A percentile compares a stretch with the other conserved stretches of the same genome.
These are phyloP conservation scores for Scedosporium aurantiacum DNA, from an alignment of 2,329 filamentous ascomycete genomes.

Conservation along the genomic window DNA sequence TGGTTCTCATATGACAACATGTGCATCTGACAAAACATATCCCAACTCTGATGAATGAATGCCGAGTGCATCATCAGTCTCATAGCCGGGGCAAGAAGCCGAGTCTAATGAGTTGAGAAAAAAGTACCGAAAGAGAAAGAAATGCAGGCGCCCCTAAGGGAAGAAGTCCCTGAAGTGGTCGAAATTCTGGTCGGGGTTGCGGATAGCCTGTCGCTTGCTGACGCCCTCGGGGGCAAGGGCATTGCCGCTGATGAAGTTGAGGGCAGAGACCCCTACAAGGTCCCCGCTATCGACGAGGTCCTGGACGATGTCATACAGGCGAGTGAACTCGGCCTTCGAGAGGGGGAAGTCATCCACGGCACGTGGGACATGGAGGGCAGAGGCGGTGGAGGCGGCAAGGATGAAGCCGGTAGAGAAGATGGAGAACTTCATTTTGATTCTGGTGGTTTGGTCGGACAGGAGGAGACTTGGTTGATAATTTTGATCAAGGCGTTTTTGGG, in stretches of 20 bases:
- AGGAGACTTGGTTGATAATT: neutral
- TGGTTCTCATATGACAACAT: neutral
- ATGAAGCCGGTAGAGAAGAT: slow-evolving; percentile 3
- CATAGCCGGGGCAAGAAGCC: neutral
- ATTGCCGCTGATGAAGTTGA: neutral
- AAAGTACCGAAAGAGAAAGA: neutral
- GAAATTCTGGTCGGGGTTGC: neutral
- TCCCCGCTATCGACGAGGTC: neutral
- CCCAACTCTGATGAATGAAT: neutral
- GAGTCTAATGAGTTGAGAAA: neutral
- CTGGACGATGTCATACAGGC: slow-evolving; percentile 1
- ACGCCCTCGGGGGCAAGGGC: neutral
- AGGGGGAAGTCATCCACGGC: too few relatives aligned
- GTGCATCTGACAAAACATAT: neutral
- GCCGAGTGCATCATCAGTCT: neutral
- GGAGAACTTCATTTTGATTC: slow-evolving; percentile 3
- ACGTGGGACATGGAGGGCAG: slow-evolving; percentile 1
- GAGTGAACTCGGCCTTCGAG: neutral
- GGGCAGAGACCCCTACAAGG: neutral
- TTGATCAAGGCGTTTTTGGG: neutral
- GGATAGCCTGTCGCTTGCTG: neutral
- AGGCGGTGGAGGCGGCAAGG: slow-evolving; percentile 1
- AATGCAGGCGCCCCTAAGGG: neutral
- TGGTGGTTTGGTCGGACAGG: neutral
- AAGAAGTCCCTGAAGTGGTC: neutral